Percentiles rank a stretch among this genome's conserved stretches.
These are phyloP conservation scores for Pouteria glomerata DNA, from an alignment of 148 eudicot genomes.

Conservation along the genomic window DNA sequence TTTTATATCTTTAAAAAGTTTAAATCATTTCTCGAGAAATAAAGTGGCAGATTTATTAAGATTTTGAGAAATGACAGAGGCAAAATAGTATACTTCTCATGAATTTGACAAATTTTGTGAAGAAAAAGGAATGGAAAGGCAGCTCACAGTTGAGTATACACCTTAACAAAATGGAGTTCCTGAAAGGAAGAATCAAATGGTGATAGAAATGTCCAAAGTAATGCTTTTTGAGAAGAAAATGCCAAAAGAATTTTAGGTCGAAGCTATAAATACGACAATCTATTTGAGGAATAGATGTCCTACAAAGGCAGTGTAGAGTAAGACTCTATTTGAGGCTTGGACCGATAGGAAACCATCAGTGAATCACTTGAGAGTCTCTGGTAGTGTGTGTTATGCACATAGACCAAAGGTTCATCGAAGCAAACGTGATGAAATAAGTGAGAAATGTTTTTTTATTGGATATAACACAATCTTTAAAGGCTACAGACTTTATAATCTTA, in stretches of 20 bases:
- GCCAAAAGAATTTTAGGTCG: not conserved
- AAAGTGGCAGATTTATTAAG: slow-evolving; percentile 11
- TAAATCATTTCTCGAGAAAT: slow-evolving; percentile 6
- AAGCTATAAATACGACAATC: not conserved
- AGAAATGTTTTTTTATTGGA: not conserved
- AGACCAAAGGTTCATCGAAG: not conserved
- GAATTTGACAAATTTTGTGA: slow-evolving; percentile 13
- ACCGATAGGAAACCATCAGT: not conserved
- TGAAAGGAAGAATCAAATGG: not conserved
- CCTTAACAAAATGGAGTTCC: not conserved
- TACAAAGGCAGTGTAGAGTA: not conserved
- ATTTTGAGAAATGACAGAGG: not conserved
- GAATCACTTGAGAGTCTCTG: not conserved
- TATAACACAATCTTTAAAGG: not conserved
- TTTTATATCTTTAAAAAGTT: not conserved
- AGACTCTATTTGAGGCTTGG: slow-evolving; percentile 3
- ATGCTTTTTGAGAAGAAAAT: not conserved
- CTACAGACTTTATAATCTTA: not conserved
- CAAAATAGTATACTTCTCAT: not conserved
- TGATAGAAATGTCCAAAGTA: not conserved
- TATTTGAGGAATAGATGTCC: not conserved
- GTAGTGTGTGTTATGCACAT: not conserved
- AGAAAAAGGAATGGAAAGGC: slow-evolving; percentile 6
- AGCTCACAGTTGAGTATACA: not conserved
- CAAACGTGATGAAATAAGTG: not conserved